Evolutionary conservation across 2,329 filamentous ascomycete genomes (phyloP), one percentile per base, ranked within the genome.

Genomic region (Fonsecaea nubica): DNA sequence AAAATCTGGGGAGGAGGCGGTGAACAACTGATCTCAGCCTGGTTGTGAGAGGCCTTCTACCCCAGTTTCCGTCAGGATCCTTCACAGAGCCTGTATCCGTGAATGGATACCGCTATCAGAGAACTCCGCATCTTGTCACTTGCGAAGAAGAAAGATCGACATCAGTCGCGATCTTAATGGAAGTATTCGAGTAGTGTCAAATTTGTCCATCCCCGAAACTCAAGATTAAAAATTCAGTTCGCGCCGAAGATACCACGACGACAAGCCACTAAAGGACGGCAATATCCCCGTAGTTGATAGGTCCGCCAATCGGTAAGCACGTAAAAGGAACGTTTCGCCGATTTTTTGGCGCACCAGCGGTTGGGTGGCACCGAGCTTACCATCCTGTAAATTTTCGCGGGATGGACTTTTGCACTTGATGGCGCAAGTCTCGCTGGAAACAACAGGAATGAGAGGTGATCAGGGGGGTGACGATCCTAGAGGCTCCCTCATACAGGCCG

Each of bases 241-340:
- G 45, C 45, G 8, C 45, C 45, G 45, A 48, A 18, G 42, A 48
- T 48, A 21, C n/a, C 7, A 21, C n/a, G 38, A 40, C 10, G 15
- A 50, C 21, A 50, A 25, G 45, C 45, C 45, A 25, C 45, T 50
- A 50, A 50, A 25, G 18, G 25, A 50, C 45, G 45, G 45, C 18
- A 25, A 50, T 25, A 50, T 50, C 13, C 45, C 21, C 25, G 45
- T 21, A 25, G 9, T 50, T 13, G 45, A 12, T 10, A 10, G 45
- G 10, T 61, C 45, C 18, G 58, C 58, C 58, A 61, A 61, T 61
- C 33, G 58, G 18, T 18, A 54, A 30, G 42, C 25, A 8, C 50
- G 30, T 61, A 61, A 61, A 53, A 52, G 48, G 52, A 61, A 61
- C 58, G 48, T 61, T 61, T 32, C 33, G 58, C 58, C 38, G 48